A percentile compares a stretch with the other conserved stretches of the same genome.
Evolutionary conservation across 345 rosid genomes (phyloP).

Genomic region (Melaleuca quinquenervia): DNA sequence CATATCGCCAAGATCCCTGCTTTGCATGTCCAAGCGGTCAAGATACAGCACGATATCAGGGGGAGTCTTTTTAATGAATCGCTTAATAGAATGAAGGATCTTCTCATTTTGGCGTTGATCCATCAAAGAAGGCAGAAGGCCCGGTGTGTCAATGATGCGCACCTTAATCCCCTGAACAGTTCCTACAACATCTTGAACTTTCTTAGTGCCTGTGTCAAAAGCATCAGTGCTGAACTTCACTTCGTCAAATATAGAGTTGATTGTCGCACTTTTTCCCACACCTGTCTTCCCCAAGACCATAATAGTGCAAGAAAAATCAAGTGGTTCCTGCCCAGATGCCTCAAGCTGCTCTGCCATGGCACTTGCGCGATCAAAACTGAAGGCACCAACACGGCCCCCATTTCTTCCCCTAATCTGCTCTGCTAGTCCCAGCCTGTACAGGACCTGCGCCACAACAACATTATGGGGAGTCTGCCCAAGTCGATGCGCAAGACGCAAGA

Average conservation of each 20-base stretch:
- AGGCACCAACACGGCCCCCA: constrained; percentile 99
- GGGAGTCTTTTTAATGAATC: constrained; percentile 75
- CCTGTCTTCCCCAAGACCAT: constrained; percentile 99
- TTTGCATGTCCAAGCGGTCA: constrained; percentile 93
- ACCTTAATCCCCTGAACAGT: constrained; percentile 96
- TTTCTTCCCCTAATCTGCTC: constrained; percentile 95
- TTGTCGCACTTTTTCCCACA: constrained; percentile 98
- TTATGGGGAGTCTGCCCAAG: constrained; percentile 99
- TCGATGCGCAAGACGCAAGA: constrained; percentile 92
- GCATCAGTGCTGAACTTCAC: constrained; percentile 80
- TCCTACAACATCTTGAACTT: constrained; percentile 93
- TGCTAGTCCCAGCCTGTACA: constrained; percentile 92
- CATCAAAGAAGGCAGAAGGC: constrained; percentile 88
- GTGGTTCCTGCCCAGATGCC: constrained; percentile 88
- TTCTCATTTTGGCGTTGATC: constrained; percentile 92
- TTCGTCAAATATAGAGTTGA: constrained; percentile 95
- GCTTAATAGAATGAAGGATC: constrained; percentile 73
- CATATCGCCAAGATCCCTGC: constrained; percentile 91
- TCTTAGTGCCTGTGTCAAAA: constrained; percentile 81
- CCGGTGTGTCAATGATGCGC: constrained; percentile 96
- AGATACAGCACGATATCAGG: constrained; percentile 97
- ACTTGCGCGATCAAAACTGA: constrained; percentile 97
- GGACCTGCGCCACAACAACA: constrained; percentile 98
- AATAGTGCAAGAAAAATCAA: constrained; percentile 97
- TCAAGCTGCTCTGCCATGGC: constrained; percentile 98